Percentiles rank a stretch among this genome's conserved stretches.
Evolutionary conservation across 1,284 basidiomycete species (phyloP).

Genomic region (Malassezia vespertilionis): DNA sequence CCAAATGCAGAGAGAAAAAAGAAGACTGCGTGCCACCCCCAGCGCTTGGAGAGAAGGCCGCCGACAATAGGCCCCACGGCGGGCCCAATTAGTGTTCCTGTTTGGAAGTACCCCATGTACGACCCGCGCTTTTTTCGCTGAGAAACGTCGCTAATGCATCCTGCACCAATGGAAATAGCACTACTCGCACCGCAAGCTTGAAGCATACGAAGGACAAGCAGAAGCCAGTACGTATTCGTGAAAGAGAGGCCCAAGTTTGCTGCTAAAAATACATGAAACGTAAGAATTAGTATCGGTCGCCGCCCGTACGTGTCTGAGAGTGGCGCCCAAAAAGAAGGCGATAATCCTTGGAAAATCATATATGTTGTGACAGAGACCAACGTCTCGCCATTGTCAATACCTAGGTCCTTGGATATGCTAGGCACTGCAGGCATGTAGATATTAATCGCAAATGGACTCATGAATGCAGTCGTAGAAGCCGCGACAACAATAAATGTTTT

Average conservation of each 20-base stretch:
- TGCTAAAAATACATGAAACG: conserved; percentile 50
- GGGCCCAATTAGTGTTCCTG: conserved; percentile 14
- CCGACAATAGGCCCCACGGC: conserved; percentile 21
- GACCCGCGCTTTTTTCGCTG: conserved; percentile 19
- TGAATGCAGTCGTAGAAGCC: conserved; percentile 10
- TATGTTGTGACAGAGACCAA: conserved; percentile 67
- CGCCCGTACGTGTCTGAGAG: conserved; percentile 56
- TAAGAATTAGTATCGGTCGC: conserved; percentile 54
- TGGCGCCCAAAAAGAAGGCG: conserved; percentile 53
- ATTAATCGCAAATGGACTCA: conserved; percentile 47
- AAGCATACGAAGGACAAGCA: conserved; percentile 54
- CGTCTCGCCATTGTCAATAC: conserved; percentile 59
- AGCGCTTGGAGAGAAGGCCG: conserved; percentile 16
- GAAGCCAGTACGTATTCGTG: conserved; percentile 55
- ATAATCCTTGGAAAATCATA: conserved; percentile 60
- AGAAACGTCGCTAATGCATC: conserved; percentile 21
- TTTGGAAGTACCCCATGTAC: conserved; percentile 22
- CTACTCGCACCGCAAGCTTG: conserved; percentile 20
- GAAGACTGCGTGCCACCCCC: conserved; percentile 54
- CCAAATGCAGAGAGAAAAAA: conserved; percentile 64
- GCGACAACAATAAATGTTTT: conserved; percentile 8
- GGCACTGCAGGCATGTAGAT: conserved; percentile 70
- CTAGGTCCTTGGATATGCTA: conserved; percentile 56
- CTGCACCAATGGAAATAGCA: conserved; percentile 22
- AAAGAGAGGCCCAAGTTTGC: conserved; percentile 56